phyloP scores from a whole-genome alignment of 768 basidiomycete genomes.

The Boletus sp. region DNA sequence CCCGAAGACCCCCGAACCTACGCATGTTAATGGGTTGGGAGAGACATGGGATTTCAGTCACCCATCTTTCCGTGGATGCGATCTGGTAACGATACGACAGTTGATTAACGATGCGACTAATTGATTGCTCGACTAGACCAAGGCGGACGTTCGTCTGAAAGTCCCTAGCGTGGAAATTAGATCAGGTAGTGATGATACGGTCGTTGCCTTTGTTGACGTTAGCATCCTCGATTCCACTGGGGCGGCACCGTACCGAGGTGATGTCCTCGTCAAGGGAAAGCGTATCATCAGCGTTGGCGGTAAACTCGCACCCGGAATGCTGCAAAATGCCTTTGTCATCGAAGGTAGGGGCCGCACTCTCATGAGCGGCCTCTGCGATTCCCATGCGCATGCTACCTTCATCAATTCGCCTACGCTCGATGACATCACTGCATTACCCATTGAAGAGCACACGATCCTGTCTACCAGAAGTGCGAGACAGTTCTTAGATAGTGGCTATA shows the following conservation, averaged over 20 bases:
- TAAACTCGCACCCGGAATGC: constrained; percentile 17
- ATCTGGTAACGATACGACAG: constrained; percentile 14
- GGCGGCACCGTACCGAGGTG: constrained; percentile 29
- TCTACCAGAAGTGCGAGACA: constrained; percentile 29
- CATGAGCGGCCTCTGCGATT: constrained; percentile 36
- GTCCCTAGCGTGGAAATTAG: constrained; percentile 24
- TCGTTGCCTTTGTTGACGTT: constrained; percentile 27
- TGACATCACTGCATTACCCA: constrained; percentile 25
- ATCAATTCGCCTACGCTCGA: constrained; percentile 33
- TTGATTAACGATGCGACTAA: background rate
- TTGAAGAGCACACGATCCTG: constrained; percentile 35
- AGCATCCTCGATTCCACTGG: constrained; percentile 37
- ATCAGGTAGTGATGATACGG: constrained; percentile 18
- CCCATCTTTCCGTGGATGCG: constrained; percentile 22
- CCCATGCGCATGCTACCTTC: constrained; percentile 33
- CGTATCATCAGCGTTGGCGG: constrained; percentile 29
- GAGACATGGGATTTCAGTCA: constrained; percentile 21
- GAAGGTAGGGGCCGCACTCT: constrained; percentile 34
- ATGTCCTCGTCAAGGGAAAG: constrained; percentile 32
- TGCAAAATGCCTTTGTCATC: constrained; percentile 23
- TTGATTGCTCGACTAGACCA: constrained; percentile 14
- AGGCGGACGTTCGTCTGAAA: constrained; percentile 20
- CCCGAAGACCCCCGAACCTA: background rate
- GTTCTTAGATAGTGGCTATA: constrained; percentile 37
- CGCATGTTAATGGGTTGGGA: constrained; percentile 20